Conservation (phyloP, 2,329 filamentous ascomycete species). For the Fusarium sp. region DNA sequence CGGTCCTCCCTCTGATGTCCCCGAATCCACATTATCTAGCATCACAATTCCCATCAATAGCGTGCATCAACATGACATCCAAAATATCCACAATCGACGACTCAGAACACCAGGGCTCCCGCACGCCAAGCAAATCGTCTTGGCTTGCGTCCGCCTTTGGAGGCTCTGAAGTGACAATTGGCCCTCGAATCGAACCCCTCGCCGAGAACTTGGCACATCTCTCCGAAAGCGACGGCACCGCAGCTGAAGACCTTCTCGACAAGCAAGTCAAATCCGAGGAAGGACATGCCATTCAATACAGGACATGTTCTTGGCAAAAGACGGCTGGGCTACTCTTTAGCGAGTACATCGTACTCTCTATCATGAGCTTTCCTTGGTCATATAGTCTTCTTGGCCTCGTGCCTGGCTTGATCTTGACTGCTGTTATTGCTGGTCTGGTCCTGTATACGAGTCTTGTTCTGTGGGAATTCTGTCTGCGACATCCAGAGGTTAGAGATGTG, state of each 20-base stretch:
- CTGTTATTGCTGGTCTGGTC: slow-evolving; percentile 79
- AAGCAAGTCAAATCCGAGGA: slow-evolving; percentile 81
- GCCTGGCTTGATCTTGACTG: slow-evolving; percentile 82
- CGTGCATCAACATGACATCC: slow-evolving; percentile 7
- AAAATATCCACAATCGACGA: slow-evolving; percentile 11
- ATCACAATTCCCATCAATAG: neutral
- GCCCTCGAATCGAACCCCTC: slow-evolving; percentile 63
- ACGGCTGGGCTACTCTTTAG: slow-evolving; percentile 90
- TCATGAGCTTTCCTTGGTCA: slow-evolving; percentile 95
- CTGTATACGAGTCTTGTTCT: slow-evolving; percentile 74
- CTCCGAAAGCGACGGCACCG: slow-evolving; percentile 54
- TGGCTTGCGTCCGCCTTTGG: slow-evolving; percentile 51
- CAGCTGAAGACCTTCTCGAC: slow-evolving; percentile 59
- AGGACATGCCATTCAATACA: slow-evolving; percentile 84
- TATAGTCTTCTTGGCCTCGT: slow-evolving; percentile 89
- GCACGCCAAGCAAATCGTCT: slow-evolving; percentile 30
- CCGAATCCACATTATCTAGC: neutral
- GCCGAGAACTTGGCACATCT: slow-evolving; percentile 48
- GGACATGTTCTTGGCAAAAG: slow-evolving; percentile 95
- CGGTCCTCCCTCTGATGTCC: neutral
- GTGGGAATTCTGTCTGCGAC: slow-evolving; percentile 89
- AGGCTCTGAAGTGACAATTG: slow-evolving; percentile 55
- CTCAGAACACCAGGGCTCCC: slow-evolving; percentile 10
- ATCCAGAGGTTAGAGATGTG: slow-evolving; percentile 90
- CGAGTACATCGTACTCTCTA: slow-evolving; percentile 90